Evolutionary conservation across 2,329 filamentous ascomycete species (phyloP).

Genomic region (Chlorencoelia australis): DNA sequence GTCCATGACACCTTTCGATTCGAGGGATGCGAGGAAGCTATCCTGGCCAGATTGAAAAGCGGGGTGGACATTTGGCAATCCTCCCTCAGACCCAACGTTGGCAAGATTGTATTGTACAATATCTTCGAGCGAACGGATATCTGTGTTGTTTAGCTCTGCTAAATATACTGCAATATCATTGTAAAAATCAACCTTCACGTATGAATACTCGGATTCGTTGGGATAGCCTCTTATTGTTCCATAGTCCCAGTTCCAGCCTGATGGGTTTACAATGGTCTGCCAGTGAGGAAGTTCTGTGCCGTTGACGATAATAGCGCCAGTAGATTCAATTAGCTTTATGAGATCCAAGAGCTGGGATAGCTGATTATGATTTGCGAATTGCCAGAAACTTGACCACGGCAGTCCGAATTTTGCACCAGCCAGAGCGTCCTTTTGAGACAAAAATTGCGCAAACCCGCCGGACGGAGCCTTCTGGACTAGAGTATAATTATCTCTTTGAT

Average conservation of each 20-base stretch:
- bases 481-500: conserved; percentile 57
- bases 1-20: conserved; percentile 49
- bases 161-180: conserved; percentile 36
- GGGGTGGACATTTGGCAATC: conserved; percentile 47
- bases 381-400: conserved; percentile 65
- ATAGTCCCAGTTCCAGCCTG: conserved; percentile 69
- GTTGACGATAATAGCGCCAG: conserved; percentile 60
- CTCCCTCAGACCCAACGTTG: conserved; percentile 58
- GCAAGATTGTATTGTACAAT: conserved; percentile 54
- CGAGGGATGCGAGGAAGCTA: conserved; percentile 53
- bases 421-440: conserved; percentile 32
- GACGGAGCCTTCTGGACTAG: conserved; percentile 43
- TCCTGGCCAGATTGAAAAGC: conserved; percentile 65
- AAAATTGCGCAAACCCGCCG: conserved; percentile 43
- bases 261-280: conserved; percentile 49
- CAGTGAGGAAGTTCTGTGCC: conserved; percentile 57
- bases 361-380: conserved; percentile 46
- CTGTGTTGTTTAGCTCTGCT: conserved; percentile 46
- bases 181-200: conserved; percentile 63
- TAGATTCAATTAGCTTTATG: conserved; percentile 42
- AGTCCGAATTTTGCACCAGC: conserved; percentile 57
- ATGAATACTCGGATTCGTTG: conserved; percentile 67
- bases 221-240: conserved; percentile 49
- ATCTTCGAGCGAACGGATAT: conserved; percentile 47
- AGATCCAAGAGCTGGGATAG: conserved; percentile 40